Evolutionary conservation across 73 alveolate species (phyloP).

Genomic region (Paramecium octaurelia): DNA sequence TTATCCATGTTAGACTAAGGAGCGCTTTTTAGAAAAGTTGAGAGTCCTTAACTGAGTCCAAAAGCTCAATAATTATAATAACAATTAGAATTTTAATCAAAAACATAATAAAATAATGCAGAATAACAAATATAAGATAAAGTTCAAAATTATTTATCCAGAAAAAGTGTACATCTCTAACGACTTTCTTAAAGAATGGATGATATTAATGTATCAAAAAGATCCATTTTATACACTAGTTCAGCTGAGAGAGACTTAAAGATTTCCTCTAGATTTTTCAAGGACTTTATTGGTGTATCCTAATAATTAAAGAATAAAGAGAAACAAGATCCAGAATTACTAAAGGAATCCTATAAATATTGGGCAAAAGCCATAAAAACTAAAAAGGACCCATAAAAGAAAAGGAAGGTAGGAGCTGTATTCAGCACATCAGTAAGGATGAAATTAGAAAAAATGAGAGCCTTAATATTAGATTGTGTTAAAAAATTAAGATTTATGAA

Average conservation of each 20-base stretch:
- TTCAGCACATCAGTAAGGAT: background rate
- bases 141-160: background rate
- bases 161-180: background rate
- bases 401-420: background rate
- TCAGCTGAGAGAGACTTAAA: conserved; percentile 8
- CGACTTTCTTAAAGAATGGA: background rate
- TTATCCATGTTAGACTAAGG: background rate
- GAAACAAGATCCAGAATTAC: background rate
- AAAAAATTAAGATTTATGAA: conserved; percentile 1
- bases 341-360: background rate
- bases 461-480: background rate
- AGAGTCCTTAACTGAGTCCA: background rate
- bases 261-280: background rate
- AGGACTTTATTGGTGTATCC: background rate
- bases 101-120: background rate
- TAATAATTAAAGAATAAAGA: background rate
- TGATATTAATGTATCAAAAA: conserved; percentile 1
- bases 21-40: background rate
- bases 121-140: background rate
- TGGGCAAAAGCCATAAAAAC: background rate
- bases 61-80: background rate
- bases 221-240: background rate
- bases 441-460: background rate
- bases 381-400: background rate
- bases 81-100: background rate